Evolutionary conservation across 805 yeast genomes (phyloP).

Genomic region (Yamadazyma nakazawae): DNA sequence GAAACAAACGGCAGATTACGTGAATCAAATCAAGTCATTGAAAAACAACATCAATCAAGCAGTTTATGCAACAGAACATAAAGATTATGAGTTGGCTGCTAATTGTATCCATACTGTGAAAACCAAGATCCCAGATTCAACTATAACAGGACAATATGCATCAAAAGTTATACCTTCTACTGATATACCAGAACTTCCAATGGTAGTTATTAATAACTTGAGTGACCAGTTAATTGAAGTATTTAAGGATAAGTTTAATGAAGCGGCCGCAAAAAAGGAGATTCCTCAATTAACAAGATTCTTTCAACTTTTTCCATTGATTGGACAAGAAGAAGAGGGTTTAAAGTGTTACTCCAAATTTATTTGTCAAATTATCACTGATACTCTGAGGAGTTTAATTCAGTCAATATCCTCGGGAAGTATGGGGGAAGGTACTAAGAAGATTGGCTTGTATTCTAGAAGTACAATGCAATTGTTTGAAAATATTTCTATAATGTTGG

Average conservation of each 20-base stretch:
- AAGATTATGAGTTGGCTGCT: conserved; percentile 79
- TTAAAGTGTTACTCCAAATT: conserved; percentile 79
- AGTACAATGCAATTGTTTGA: conserved; percentile 71
- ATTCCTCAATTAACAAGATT: conserved; percentile 70
- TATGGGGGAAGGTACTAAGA: conserved; percentile 18
- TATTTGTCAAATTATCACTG: conserved; percentile 79
- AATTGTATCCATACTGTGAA: conserved; percentile 47
- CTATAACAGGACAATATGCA: conserved; percentile 66
- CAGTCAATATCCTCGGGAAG: conserved; percentile 31
- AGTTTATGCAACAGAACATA: conserved; percentile 60
- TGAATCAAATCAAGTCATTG: conserved; percentile 60
- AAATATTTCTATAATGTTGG: conserved; percentile 76
- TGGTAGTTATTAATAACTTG: conserved; percentile 54
- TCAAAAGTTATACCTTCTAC: conserved; percentile 79
- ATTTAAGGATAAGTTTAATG: conserved; percentile 61
- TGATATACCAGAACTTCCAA: conserved; percentile 80
- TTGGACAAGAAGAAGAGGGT: conserved; percentile 70
- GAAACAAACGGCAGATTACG: conserved; percentile 57
- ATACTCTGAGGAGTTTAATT: conserved; percentile 68
- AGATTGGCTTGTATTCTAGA: conserved; percentile 54
- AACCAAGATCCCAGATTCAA: conserved; percentile 47
- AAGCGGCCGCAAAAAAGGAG: conserved; percentile 64
- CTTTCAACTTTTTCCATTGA: conserved; percentile 84
- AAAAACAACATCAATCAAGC: conserved; percentile 65
- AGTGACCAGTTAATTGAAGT: conserved; percentile 51